Evolutionary conservation across 2,329 filamentous ascomycete genomes (phyloP).

Genomic region (Cytospora leucostoma): DNA sequence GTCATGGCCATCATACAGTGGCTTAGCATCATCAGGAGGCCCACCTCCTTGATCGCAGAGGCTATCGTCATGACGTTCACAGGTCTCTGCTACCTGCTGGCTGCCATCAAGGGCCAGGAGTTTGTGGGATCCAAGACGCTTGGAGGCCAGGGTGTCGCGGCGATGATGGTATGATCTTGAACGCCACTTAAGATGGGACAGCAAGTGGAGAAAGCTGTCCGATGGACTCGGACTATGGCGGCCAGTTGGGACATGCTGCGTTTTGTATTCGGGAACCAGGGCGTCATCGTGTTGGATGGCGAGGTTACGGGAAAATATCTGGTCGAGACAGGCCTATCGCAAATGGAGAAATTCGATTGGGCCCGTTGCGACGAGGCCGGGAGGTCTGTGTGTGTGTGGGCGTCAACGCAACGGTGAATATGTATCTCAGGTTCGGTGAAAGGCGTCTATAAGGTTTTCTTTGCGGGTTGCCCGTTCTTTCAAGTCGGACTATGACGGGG

Average conservation of each 20-base stretch:
- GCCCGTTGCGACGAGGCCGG: conserved; percentile 4
- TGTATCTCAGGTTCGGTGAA: conserved; percentile 21
- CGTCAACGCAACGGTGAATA: conserved; percentile 12
- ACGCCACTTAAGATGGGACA: background rate
- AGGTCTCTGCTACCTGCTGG: conserved; percentile 76
- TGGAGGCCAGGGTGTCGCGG: conserved; percentile 87
- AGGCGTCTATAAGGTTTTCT: conserved; percentile 22
- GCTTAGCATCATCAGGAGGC: conserved; percentile 67
- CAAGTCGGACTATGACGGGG: background rate
- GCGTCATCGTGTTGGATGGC: background rate
- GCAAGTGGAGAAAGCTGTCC: background rate
- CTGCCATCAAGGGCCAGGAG: conserved; percentile 78
- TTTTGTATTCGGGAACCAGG: background rate
- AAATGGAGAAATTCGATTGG: conserved; percentile 5
- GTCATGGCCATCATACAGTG: conserved; percentile 83
- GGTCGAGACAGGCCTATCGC: background rate
- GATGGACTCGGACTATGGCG: background rate
- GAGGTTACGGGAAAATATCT: background rate
- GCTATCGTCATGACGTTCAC: conserved; percentile 80
- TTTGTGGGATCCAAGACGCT: conserved; percentile 95
- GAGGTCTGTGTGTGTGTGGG: background rate
- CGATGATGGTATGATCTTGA: conserved; percentile 84
- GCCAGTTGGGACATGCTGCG: background rate
- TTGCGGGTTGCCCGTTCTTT: conserved; percentile 7
- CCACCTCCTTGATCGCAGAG: conserved; percentile 80